Base-by-base conservation (phyloP, 768 basidiomycete genomes). In the Porpolomopsis calyptriformis region DNA sequence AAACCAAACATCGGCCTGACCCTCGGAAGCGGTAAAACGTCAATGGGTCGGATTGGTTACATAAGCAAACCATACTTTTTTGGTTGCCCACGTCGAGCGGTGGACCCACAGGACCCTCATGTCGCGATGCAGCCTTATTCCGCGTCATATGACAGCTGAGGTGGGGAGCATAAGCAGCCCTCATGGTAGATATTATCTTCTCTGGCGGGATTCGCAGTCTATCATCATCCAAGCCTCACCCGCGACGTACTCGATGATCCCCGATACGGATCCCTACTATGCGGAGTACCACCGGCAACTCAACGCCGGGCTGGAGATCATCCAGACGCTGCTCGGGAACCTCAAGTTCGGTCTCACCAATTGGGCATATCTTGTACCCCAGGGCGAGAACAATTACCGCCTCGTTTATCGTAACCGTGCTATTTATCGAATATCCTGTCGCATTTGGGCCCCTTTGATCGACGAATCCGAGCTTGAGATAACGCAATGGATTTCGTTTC, bases 391-490 rank as follows among this genome's bases (percentile, higher is more conserved):
- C n/a, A 60, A 58, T 6, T 64, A 61, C 43, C 55, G 57, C 3
- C 51, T 71, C 11, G 46, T 54, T 4, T 63, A 66, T 46, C 58
- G 54, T 23, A 42, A 60, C 29, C 56, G 53, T 36, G 48, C 33
- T 9, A 49, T 63, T 10, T 48, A 27, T 12, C 51, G 39, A 26
- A 52, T 70, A 20, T 54, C 60, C 11, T 65, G 60, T 40, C 60
- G 60, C 14, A 56, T 57, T 18, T 71, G 66, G 65, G 64, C 62
- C 1, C 61, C 59, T 25, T 49, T 59, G 2, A 63, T 72, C 16
- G 56, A 61, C 16, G 66, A 67, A 40, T 55, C 53, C 8, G 69
- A 72, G 18, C 54, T 73, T 10, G 46, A 56, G 10, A 63, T 64
- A 39, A 63, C 61, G 0, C 61, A 61, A n/a, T 68, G 63, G 43